phyloP scores from a whole-genome alignment of 352 stramenopile genomes.

The Globisporangium solare region DNA sequence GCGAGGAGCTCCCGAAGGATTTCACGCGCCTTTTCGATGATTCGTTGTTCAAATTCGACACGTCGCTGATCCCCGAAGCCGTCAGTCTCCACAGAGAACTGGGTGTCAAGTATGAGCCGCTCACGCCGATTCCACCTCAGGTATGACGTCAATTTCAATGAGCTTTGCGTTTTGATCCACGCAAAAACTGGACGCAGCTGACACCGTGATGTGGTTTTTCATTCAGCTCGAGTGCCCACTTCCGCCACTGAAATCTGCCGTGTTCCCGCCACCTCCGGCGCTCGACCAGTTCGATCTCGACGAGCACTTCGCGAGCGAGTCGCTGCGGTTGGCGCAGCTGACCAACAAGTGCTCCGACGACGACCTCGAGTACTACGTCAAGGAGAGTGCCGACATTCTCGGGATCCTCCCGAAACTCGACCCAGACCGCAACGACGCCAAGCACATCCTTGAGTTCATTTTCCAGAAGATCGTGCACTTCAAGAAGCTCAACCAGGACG shows the following conservation, averaged over 20 bases:
- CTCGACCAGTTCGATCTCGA: slow-evolving; percentile 97
- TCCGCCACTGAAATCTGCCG: slow-evolving; percentile 88
- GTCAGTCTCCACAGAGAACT: slow-evolving; percentile 90
- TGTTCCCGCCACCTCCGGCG: slow-evolving; percentile 89
- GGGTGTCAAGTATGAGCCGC: slow-evolving; percentile 93
- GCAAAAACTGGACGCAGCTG: neutral
- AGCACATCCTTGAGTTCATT: slow-evolving; percentile 90
- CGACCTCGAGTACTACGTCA: slow-evolving; percentile 94
- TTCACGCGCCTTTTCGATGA: slow-evolving; percentile 94
- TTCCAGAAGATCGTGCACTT: slow-evolving; percentile 92
- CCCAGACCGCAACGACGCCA: slow-evolving; percentile 71
- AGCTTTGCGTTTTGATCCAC: too few species aligned
- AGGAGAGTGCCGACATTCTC: slow-evolving; percentile 91
- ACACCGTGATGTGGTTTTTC: neutral
- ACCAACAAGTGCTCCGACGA: slow-evolving; percentile 95
- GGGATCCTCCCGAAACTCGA: slow-evolving; percentile 80
- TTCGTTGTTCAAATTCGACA: slow-evolving; percentile 93
- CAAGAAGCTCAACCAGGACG: slow-evolving; percentile 90
- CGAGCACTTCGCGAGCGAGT: slow-evolving; percentile 93
- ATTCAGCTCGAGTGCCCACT: slow-evolving; percentile 91
- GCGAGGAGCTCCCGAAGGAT: slow-evolving; percentile 92
- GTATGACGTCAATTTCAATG: slow-evolving; percentile 12
- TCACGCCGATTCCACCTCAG: slow-evolving; percentile 92
- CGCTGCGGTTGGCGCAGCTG: slow-evolving; percentile 90
- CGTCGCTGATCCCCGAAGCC: slow-evolving; percentile 92